Percentiles rank a stretch among this genome's conserved stretches.
Conservation (phyloP, 371 early-diverging fungal genomes). For the Blakeslea trispora region DNA sequence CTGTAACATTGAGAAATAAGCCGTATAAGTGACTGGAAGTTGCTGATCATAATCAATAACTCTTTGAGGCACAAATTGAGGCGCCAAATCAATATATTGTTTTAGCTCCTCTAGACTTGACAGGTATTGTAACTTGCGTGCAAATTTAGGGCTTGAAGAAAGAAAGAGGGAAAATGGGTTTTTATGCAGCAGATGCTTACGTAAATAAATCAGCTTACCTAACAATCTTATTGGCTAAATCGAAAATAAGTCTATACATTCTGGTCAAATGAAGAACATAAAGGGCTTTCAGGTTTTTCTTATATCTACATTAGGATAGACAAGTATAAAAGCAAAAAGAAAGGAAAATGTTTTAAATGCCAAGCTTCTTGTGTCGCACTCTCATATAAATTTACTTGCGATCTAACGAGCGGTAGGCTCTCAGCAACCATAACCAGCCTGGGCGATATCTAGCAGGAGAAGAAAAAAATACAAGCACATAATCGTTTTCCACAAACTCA, state of each 20-base stretch:
- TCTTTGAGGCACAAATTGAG: constrained; percentile 77
- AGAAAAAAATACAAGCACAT: constrained; percentile 84
- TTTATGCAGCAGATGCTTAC: neutral
- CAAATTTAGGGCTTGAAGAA: constrained; percentile 80
- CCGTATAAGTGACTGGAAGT: constrained; percentile 4
- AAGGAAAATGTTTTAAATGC: neutral
- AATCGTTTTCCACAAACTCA: constrained; percentile 84
- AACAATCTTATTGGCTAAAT: constrained; percentile 47
- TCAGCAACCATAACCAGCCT: constrained; percentile 82
- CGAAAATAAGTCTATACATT: constrained; percentile 43
- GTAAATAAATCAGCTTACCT: constrained; percentile 22
- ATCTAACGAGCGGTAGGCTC: constrained; percentile 79
- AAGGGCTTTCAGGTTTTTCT: constrained; percentile 90
- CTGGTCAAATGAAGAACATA: constrained; percentile 81
- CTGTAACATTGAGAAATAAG: no score
- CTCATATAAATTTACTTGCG: constrained; percentile 54
- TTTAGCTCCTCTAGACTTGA: constrained; percentile 72
- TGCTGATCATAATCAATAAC: constrained; percentile 67
- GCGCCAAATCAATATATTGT: constrained; percentile 64
- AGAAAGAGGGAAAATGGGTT: neutral
- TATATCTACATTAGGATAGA: constrained; percentile 63
- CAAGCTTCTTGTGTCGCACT: neutral
- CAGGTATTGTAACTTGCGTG: constrained; percentile 83
- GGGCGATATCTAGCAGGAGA: constrained; percentile 79
- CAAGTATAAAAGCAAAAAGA: neutral